Conservation (phyloP, 2,329 filamentous ascomycete genomes). For the Trichoderma brevicompactum region DNA sequence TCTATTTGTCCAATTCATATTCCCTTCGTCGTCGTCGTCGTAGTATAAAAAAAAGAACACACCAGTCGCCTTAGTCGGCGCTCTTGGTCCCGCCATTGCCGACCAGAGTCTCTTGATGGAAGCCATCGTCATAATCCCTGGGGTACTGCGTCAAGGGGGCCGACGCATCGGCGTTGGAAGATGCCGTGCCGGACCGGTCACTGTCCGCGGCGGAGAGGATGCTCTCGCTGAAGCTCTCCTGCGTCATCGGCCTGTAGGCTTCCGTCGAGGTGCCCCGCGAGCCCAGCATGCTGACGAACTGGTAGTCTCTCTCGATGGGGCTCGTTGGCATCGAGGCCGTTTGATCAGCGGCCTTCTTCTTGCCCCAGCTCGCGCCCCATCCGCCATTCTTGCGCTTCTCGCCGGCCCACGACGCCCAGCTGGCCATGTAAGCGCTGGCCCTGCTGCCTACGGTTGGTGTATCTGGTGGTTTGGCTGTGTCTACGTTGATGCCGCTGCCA, state of each 20-base stretch:
- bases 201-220: constrained; percentile 48
- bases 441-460: constrained; percentile 57
- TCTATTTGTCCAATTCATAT: constrained; percentile 6
- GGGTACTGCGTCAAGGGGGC: constrained; percentile 21
- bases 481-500: constrained; percentile 30
- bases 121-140: constrained; percentile 25
- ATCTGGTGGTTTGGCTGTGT: constrained; percentile 50
- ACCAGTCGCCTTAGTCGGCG: neutral
- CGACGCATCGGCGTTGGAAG: constrained; percentile 20
- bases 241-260: constrained; percentile 42
- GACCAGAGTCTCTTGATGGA: constrained; percentile 23
- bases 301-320: constrained; percentile 46
- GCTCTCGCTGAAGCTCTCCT: constrained; percentile 52
- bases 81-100: constrained; percentile 15
- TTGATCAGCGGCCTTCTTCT: constrained; percentile 38
- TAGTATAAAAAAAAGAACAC: neutral
- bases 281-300: constrained; percentile 42
- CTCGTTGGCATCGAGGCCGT: constrained; percentile 42
- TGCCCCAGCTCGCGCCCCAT: constrained; percentile 50
- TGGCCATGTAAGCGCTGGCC: constrained; percentile 68
- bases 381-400: constrained; percentile 71
- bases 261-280: constrained; percentile 39
- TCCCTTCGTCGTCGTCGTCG: neutral
- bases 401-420: constrained; percentile 71
- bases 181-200: constrained; percentile 35